phyloP scores from a whole-genome alignment of 1,284 basidiomycete genomes.

The Papiliotrema nemorosa region DNA sequence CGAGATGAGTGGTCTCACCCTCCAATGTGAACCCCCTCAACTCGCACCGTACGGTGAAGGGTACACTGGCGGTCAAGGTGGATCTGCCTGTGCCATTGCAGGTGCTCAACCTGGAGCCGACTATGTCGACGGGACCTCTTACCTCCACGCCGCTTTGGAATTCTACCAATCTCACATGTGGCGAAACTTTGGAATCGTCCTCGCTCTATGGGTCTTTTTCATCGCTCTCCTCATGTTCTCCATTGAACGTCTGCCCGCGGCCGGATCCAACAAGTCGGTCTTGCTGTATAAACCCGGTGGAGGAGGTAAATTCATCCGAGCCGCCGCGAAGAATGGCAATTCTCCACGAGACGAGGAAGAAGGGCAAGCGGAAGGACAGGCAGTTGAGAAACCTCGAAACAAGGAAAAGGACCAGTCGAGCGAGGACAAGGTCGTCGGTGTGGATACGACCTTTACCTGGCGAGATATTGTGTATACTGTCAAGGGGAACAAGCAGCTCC shows the following conservation, averaged over 20 bases:
- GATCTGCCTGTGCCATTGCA: slow-evolving; percentile 45
- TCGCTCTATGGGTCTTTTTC: slow-evolving; percentile 39
- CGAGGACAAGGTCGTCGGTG: slow-evolving; percentile 14
- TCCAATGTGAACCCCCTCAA: slow-evolving; percentile 43
- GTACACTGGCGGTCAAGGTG: slow-evolving; percentile 26
- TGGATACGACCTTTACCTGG: slow-evolving; percentile 49
- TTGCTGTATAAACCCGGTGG: slow-evolving; percentile 41
- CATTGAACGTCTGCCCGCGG: slow-evolving; percentile 34
- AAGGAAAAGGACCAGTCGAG: slow-evolving; percentile 1
- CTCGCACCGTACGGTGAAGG: slow-evolving; percentile 48
- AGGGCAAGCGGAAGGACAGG: slow-evolving; percentile 17
- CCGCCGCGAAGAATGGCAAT: slow-evolving; percentile 26
- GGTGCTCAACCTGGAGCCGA: slow-evolving; percentile 46
- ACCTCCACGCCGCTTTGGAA: slow-evolving; percentile 41
- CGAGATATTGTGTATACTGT: slow-evolving; percentile 52
- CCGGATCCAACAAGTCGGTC: slow-evolving; percentile 35
- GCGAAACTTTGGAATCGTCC: slow-evolving; percentile 52
- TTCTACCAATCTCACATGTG: slow-evolving; percentile 48
- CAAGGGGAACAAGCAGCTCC: slow-evolving; percentile 46
- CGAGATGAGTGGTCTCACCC: slow-evolving; percentile 49
- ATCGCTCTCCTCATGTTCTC: slow-evolving; percentile 12
- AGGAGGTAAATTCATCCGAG: slow-evolving; percentile 31
- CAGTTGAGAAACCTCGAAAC: slow-evolving; percentile 24
- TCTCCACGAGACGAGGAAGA: slow-evolving; percentile 30
- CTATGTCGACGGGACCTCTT: slow-evolving; percentile 43